phyloP scores from a whole-genome alignment of 2,329 filamentous ascomycete genomes.

The Penicillium vulpinum region DNA sequence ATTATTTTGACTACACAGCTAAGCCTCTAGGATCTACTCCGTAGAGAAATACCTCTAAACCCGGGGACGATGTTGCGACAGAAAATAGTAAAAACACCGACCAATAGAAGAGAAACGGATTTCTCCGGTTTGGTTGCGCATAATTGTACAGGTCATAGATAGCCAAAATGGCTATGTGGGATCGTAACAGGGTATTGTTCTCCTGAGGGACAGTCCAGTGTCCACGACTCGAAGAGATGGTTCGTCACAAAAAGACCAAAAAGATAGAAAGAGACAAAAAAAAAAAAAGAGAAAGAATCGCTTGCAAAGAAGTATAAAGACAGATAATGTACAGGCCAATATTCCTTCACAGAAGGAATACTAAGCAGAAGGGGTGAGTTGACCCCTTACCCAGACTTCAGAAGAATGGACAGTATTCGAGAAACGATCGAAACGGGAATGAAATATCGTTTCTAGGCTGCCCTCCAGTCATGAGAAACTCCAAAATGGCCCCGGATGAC shows the following conservation, averaged over 20 bases:
- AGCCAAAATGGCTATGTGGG: conserved; percentile 5
- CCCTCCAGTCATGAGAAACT: conserved; percentile 11
- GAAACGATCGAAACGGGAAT: conserved; percentile 4
- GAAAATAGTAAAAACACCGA: too few species aligned
- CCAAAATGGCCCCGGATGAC: conserved; percentile 14
- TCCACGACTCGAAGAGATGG: conserved; percentile 4
- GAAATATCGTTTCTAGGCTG: conserved; percentile 21
- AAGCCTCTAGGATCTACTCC: too few species aligned
- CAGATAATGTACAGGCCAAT: conserved; percentile 11
- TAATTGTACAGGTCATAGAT: conserved; percentile 11
- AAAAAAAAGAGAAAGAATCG: not conserved
- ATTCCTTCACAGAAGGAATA: conserved; percentile 7
- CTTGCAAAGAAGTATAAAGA: conserved; percentile 5
- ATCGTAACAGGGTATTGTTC: conserved; percentile 13
- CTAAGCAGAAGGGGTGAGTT: not conserved
- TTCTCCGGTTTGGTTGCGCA: not conserved
- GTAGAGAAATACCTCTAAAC: too few species aligned
- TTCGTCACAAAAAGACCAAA: conserved; percentile 1
- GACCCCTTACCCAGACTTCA: not conserved
- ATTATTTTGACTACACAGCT: too few species aligned
- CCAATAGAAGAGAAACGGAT: not conserved
- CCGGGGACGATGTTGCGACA: too few species aligned
- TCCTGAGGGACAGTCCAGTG: conserved; percentile 4
- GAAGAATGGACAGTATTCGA: not conserved
- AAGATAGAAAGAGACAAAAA: not conserved